These are phyloP conservation scores for Helminthosporium solani DNA, from an alignment of 2,329 filamentous ascomycete genomes.

Conservation along the genomic window DNA sequence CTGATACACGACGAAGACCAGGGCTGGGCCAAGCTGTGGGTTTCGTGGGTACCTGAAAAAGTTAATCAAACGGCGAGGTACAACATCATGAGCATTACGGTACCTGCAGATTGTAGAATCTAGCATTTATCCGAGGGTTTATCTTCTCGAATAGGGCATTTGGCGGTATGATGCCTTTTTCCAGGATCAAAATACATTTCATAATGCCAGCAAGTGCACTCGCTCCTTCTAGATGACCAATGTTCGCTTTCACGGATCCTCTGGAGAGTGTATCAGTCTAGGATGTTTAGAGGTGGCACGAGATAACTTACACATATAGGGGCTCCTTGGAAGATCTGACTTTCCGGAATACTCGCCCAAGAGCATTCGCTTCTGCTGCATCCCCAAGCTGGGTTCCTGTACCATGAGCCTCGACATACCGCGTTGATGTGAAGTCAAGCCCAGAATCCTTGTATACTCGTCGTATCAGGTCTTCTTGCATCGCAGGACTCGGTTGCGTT, in stretches of 20 bases:
- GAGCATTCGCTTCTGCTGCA: conserved; percentile 22
- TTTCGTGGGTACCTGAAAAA: too few species aligned
- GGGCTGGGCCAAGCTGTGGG: too few species aligned
- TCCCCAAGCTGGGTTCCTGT: conserved; percentile 56
- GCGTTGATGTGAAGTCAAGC: conserved; percentile 30
- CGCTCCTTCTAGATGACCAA: conserved; percentile 26
- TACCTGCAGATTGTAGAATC: conserved; percentile 4
- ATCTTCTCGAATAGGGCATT: conserved; percentile 35
- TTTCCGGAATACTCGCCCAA: conserved; percentile 12
- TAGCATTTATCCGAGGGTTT: conserved; percentile 22
- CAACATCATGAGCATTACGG: too few species aligned
- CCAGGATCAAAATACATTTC: conserved; percentile 31
- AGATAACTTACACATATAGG: neutral
- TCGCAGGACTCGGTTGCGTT: conserved; percentile 45
- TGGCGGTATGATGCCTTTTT: conserved; percentile 33
- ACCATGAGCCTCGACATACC: conserved; percentile 25
- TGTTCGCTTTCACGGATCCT: conserved; percentile 18
- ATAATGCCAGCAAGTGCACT: conserved; percentile 25
- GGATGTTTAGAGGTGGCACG: too few species aligned
- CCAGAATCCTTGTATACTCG: conserved; percentile 40
- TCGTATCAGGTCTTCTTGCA: conserved; percentile 34
- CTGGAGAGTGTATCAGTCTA: neutral
- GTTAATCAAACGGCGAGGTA: too few species aligned
- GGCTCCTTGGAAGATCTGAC: neutral
- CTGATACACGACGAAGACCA: conserved; percentile 17